These are phyloP conservation scores for Coemansia sp. DNA, from an alignment of 192 early-diverging fungal genomes.

Conservation along the genomic window DNA sequence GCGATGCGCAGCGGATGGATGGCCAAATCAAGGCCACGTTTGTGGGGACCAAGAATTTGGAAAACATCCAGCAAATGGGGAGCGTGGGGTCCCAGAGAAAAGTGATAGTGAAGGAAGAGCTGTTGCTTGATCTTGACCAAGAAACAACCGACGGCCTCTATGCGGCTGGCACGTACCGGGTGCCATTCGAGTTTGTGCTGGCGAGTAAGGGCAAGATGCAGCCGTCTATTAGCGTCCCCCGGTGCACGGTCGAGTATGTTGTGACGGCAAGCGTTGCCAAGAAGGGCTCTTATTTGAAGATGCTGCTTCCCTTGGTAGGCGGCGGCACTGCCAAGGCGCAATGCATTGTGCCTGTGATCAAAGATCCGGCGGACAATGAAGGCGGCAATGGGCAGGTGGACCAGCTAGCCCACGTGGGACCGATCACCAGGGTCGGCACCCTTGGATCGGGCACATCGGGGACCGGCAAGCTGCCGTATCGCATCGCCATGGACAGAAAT, in stretches of 20 bases:
- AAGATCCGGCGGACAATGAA: not conserved
- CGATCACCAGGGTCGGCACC: constrained; percentile 11
- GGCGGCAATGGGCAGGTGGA: not conserved
- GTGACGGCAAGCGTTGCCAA: not conserved
- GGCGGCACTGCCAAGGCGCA: not conserved
- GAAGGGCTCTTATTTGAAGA: not conserved
- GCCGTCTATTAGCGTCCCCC: constrained; percentile 16
- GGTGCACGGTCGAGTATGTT: constrained; percentile 9
- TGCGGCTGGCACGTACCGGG: constrained; percentile 10
- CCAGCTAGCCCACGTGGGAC: not conserved
- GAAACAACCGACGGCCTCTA: not conserved
- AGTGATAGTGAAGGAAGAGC: not conserved
- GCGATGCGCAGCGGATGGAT: constrained; percentile 7
- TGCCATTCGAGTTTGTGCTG: constrained; percentile 28
- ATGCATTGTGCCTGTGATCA: not conserved
- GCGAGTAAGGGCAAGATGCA: not conserved
- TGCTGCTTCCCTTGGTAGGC: not conserved
- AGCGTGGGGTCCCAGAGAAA: not conserved
- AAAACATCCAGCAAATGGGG: constrained; percentile 17
- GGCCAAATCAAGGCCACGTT: constrained; percentile 1
- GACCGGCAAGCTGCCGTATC: constrained; percentile 3
- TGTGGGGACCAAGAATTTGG: constrained; percentile 13
- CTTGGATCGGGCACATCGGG: constrained; percentile 7
- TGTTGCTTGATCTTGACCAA: not conserved
- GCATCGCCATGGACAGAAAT: constrained; percentile 13